These are phyloP conservation scores for Sphagnum tenellum DNA, from an alignment of 225 moss, liverwort and hornwort genomes.

Conservation along the genomic window DNA sequence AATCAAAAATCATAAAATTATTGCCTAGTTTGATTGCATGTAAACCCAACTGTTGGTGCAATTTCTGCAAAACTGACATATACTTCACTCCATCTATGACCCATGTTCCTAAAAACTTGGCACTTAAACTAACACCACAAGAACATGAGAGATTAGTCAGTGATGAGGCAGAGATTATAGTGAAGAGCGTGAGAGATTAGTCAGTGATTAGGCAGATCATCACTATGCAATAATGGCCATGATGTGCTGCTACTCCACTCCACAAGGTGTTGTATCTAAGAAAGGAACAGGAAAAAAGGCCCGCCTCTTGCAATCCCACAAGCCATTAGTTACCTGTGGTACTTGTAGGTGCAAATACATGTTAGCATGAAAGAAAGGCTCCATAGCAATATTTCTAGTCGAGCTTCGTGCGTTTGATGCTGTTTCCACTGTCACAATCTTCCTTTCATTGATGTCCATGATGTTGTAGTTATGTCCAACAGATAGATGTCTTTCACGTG, in stretches of 20 bases:
- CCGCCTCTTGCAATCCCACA: not conserved
- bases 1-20: not conserved
- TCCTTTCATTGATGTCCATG: slow-evolving; percentile 53
- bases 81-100: too few relatives aligned
- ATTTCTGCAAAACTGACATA: too few relatives aligned
- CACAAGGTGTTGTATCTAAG: not conserved
- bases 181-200: not conserved
- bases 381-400: slow-evolving; percentile 28
- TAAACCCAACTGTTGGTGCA: too few relatives aligned
- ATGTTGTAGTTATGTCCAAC: slow-evolving; percentile 84
- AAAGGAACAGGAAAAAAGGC: not conserved
- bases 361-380: slow-evolving; percentile 75
- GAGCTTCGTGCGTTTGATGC: slow-evolving; percentile 62
- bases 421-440: slow-evolving; percentile 53
- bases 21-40: too few relatives aligned
- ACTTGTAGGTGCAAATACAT: slow-evolving; percentile 63
- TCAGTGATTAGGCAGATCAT: too few relatives aligned
- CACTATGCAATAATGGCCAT: too few relatives aligned
- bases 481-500: slow-evolving; percentile 29
- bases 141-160: too few relatives aligned
- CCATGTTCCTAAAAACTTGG: too few relatives aligned
- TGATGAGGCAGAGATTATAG: not conserved
- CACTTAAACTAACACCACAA: too few relatives aligned
- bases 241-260: too few relatives aligned
- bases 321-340: slow-evolving; percentile 21